Base-by-base conservation (phyloP, 495 filamentous ascomycete genomes). In the Friedmanniomyces endolithicus region DNA sequence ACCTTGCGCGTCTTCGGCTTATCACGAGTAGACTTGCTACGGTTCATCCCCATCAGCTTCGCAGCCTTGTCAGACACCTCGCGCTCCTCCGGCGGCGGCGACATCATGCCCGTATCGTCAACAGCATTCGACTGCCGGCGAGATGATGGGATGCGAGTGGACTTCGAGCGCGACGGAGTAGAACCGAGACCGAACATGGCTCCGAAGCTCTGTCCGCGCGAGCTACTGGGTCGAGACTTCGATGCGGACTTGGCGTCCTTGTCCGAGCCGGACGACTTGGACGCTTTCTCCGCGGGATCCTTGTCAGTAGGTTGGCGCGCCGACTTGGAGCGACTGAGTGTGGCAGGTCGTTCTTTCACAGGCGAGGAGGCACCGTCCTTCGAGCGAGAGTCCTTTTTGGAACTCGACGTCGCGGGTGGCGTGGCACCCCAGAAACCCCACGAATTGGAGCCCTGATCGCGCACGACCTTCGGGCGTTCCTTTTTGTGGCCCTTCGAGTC, bases 381-480 rank as follows among this genome's bases (percentile, higher is more conserved):
- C 0, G 63, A 56, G 53, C 67, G 70, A 12, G 52, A 55, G 31
- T 74, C 70, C 58, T 72, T 74, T 62, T 75, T 73, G 20, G 61
- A 63, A 14, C 73, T 63, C 25, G 58, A 50, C 59, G 73, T 78
- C 55, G 72, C 72, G n/a, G 75, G 52, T 16, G 66, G 57, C 6
- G 63, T 68, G 6, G 74, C 68, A 45, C 72, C 75, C 75, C 76
- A 82, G 67, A 80, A 77, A 23, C 77, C 79, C 80, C 81, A 83
- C 20, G 77, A 76, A 7, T 71, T 65, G 11, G 65, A 63, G 24
- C 67, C 72, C 24, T 70, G 57, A 11, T 71, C 68, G 24, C 76
- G 76, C 44, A 79, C 78, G 27, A 78, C 71, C 37, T 74, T 73
- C 14, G 78, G 60, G 17, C 81, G 79, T 52, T 82, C 80, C 57